Base-by-base conservation (phyloP, 306 rosid genomes). In the Quercus suber region DNA sequence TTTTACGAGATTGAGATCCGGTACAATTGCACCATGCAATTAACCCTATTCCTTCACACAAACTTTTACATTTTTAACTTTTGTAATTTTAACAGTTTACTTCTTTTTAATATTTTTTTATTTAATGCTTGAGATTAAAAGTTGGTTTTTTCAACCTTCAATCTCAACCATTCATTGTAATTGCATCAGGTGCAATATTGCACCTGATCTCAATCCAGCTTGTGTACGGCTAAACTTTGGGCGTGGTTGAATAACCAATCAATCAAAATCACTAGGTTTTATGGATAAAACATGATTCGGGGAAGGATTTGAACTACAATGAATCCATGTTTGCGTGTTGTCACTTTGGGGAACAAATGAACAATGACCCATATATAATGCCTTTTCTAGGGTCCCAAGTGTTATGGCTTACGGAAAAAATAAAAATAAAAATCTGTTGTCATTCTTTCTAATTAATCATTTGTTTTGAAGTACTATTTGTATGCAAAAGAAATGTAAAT, bases 251-350 rank as follows among this genome's bases (percentile, higher is more conserved):
- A 35, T 73, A n/a, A 43, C 55, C 27, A 35, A 31, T 35, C 69
- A 74, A 67, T 67, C 79, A 74, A 74, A 55, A 23, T 80, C 83
- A 41, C n/a, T 35, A 74, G 20, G 4, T 41, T 41, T 41, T 49
- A 8, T 5, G 25, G 23, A 20, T 15, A 51, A 73, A 74, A 55
- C 79, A 57, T 68, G 61, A 80, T 75, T 61, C 10, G 30, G 28
- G 25, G 63, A 15, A 75, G 70, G 71, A 75, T 56, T 31, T 55
- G 67, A 41, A 77, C 55, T 14, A 10, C 63, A 73, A 79, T 52
- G 59, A 69, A 81, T 43, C 45, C 33, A 56, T 52, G n/a, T 20
- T 68, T 69, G 53, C 53, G 20, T 75, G 80, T 59, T 30, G 41
- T 68, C 37, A 20, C 84, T 68, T 67, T 75, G 72, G 71, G 71